Evolutionary conservation across 2,329 filamentous ascomycete species (phyloP).

Genomic region (Endocalyx cinctus): DNA sequence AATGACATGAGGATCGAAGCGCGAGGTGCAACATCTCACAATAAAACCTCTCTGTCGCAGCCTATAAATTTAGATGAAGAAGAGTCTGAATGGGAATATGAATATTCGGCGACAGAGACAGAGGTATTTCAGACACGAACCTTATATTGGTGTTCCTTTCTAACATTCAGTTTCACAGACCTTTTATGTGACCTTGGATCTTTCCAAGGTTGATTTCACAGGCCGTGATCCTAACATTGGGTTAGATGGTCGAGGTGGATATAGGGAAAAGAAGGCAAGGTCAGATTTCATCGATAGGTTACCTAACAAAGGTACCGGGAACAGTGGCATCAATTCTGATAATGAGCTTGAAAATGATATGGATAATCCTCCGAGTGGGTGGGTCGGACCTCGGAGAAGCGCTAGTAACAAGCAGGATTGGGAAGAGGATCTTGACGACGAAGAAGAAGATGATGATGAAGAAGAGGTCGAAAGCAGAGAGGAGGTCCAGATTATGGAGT

Average conservation of each 20-base stretch:
- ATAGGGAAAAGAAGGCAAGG: conserved; percentile 35
- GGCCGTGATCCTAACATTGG: conserved; percentile 35
- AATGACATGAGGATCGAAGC: conserved; percentile 14
- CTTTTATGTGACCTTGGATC: conserved; percentile 59
- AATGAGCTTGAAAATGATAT: conserved; percentile 14
- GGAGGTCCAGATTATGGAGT: conserved; percentile 74
- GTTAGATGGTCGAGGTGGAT: conserved; percentile 39
- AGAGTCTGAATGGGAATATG: conserved; percentile 62
- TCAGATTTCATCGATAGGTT: conserved; percentile 17
- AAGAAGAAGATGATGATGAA: conserved; percentile 21
- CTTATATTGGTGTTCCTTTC: conserved; percentile 1
- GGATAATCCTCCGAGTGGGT: conserved; percentile 20
- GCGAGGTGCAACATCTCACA: conserved; percentile 9
- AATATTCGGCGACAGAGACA: conserved; percentile 60
- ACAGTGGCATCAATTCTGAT: conserved; percentile 12
- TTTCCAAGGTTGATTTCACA: conserved; percentile 57
- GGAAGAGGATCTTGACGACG: conserved; percentile 17
- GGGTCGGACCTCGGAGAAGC: no score
- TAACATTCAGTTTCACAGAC: conserved; percentile 37
- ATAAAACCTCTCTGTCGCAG: conserved; percentile 3
- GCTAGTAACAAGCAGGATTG: no score
- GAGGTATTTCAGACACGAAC: conserved; percentile 39
- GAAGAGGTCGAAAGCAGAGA: conserved; percentile 12
- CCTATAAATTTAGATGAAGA: no score
- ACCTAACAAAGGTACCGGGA: conserved; percentile 7